Conservation (phyloP, 1,284 basidiomycete genomes). For the Xerocomus nothofagi region DNA sequence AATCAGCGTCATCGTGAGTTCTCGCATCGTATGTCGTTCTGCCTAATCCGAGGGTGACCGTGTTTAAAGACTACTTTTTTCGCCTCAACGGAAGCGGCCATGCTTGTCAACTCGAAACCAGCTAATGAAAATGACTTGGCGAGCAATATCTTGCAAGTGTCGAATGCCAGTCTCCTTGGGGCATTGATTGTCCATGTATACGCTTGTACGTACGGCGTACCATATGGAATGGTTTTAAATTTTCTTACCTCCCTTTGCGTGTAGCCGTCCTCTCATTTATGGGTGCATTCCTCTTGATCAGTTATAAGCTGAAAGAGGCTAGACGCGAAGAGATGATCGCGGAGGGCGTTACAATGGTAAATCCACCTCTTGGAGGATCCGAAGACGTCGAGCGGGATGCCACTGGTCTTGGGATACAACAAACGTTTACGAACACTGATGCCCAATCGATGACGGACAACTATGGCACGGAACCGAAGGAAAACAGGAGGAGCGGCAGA, state of each 20-base stretch:
- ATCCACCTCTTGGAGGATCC: constrained; percentile 19
- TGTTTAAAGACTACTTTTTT: constrained; percentile 58
- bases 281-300: constrained; percentile 55
- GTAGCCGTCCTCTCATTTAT: constrained; percentile 58
- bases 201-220: constrained; percentile 45
- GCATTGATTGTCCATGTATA: constrained; percentile 54
- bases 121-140: constrained; percentile 4
- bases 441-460: background rate
- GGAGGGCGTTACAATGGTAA: constrained; percentile 25
- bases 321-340: constrained; percentile 41
- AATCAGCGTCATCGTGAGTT: constrained; percentile 56
- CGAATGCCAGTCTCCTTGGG: constrained; percentile 50
- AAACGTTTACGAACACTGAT: background rate
- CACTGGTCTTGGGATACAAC: background rate
- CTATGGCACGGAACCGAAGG: background rate
- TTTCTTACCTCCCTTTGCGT: background rate
- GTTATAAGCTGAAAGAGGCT: constrained; percentile 54
- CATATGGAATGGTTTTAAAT: background rate
- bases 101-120: constrained; percentile 47
- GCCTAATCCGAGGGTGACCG: background rate
- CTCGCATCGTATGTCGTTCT: background rate
- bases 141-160: constrained; percentile 30
- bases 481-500: background rate
- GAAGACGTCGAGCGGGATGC: constrained; percentile 19
- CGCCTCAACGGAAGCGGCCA: constrained; percentile 53